Evolutionary conservation across 2,329 filamentous ascomycete genomes (phyloP).

Genomic region (Colletotrichum sp.): DNA sequence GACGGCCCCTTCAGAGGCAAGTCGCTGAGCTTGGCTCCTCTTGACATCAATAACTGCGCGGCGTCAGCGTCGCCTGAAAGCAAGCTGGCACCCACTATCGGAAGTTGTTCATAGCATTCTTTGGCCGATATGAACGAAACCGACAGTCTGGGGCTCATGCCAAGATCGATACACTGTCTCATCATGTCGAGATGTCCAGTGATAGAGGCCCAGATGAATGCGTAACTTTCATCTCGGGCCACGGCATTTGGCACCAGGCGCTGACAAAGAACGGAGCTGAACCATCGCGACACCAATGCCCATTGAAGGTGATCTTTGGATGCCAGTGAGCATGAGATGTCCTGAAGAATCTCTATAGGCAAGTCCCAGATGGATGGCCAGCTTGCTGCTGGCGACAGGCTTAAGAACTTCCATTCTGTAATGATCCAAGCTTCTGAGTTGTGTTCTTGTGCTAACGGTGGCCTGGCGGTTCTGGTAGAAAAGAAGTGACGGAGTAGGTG

Average conservation of each 20-base stretch:
- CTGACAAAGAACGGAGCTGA: neutral
- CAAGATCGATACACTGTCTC: neutral
- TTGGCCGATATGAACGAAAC: neutral
- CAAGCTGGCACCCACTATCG: neutral
- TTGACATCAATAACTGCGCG: neutral
- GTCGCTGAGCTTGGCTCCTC: neutral
- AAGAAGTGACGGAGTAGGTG: neutral
- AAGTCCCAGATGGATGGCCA: neutral
- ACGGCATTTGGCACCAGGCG: neutral
- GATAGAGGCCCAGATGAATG: fast-evolving
- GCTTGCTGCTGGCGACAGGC: neutral
- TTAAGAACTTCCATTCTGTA: neutral
- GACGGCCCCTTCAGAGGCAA: neutral
- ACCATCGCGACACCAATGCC: neutral
- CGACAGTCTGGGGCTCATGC: neutral
- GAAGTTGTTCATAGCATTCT: neutral
- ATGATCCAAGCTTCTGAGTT: neutral
- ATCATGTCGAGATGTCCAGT: neutral
- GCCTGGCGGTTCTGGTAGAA: neutral
- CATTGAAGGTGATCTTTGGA: neutral
- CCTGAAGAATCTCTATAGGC: neutral
- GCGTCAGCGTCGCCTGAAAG: neutral
- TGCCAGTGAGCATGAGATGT: neutral
- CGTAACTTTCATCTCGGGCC: fast-evolving
- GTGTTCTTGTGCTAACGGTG: neutral